Evolutionary conservation across 2,329 filamentous ascomycete species (phyloP).

Genomic region (Orbilia brochopaga): DNA sequence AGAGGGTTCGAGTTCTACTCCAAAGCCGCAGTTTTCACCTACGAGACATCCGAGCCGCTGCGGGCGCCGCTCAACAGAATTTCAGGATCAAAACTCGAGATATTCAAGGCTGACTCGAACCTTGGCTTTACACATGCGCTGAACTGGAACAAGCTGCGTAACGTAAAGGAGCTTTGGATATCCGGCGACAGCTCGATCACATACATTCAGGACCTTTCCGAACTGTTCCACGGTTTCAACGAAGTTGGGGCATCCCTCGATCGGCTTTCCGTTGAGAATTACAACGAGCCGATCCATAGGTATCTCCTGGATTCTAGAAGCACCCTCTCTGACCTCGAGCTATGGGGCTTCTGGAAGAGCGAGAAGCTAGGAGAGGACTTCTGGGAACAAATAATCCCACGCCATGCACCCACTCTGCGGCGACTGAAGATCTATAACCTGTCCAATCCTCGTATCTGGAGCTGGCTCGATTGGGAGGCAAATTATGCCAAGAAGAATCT

Average conservation of each 20-base stretch:
- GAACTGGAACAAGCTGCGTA: constrained; percentile 26
- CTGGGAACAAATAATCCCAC: constrained; percentile 45
- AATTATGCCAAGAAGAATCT: constrained; percentile 20
- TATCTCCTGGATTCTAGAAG: constrained; percentile 15
- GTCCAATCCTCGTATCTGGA: constrained; percentile 15
- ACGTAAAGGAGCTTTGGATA: constrained; percentile 32
- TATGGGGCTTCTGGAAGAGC: constrained; percentile 34
- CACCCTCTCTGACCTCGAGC: constrained; percentile 18
- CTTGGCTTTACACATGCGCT: constrained; percentile 40
- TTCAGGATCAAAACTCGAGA: constrained; percentile 9
- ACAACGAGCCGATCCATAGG: constrained; percentile 26
- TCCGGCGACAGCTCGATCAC: constrained; percentile 40
- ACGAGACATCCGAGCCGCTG: constrained; percentile 31
- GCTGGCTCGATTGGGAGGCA: constrained; percentile 16
- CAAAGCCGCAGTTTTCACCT: constrained; percentile 31
- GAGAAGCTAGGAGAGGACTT: constrained; percentile 14
- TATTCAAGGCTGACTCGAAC: constrained; percentile 42
- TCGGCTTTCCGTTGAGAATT: constrained; percentile 24
- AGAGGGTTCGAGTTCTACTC: constrained; percentile 48
- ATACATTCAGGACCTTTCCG: constrained; percentile 24
- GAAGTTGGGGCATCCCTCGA: constrained; percentile 13
- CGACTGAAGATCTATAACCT: constrained; percentile 20
- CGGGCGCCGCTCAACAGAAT: constrained; percentile 13
- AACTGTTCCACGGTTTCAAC: constrained; percentile 27
- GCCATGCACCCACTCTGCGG: constrained; percentile 20